Base-by-base conservation (phyloP, 257 asterid species). In the Rehmannia glutinosa region DNA sequence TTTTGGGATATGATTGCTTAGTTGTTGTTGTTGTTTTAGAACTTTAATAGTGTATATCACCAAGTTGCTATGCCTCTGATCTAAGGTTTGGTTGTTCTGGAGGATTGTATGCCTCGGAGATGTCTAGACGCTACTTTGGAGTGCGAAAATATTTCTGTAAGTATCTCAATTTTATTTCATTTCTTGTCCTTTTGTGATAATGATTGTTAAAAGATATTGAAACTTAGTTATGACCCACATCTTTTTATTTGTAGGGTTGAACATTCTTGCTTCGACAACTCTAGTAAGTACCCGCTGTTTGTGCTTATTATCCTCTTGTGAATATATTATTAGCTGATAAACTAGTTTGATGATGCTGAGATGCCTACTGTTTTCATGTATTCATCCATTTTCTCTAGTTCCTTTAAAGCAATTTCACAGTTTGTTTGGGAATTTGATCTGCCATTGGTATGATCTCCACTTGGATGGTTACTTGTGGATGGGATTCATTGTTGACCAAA, bases 1-100 rank as follows among this genome's bases (percentile, higher is more conserved):
- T 36, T 36, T 68, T 60, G 24, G 8, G 23, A 5, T 28, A 10
- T 41, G 47, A 62, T 35, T 52, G 43, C 50, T 6, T 68, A 57
- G 58, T 62, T 53, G 46, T 81, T 66, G 58, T 66, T 56, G n/a
- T n/a, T n/a, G n/a, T 63, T 45, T 66, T 70, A 42, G 50, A 68
- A 17, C 6, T 68, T 47, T 42, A 20, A 38, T 17, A 39, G 27
- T 66, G 24, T 71, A 66, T 74, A 28, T 76, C 68, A 77, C 80
- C 56, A 63, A 50, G 64, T 79, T 75, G 76, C 63, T 45, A 69
- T 79, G 66, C 77, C 30, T 83, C 90, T 89, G 94, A 82, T 85
- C 90, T 83, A 73, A 82, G 87, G 75, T 80, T 75, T 82, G 84
- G 83, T 87, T 84, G 79, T 84, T 82, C 86, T 83, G 89, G 94